A percentile compares a stretch with the other conserved stretches of the same genome.
phyloP scores from a whole-genome alignment of 2,329 filamentous ascomycete genomes.

The Iodosphaeria phyllophila region DNA sequence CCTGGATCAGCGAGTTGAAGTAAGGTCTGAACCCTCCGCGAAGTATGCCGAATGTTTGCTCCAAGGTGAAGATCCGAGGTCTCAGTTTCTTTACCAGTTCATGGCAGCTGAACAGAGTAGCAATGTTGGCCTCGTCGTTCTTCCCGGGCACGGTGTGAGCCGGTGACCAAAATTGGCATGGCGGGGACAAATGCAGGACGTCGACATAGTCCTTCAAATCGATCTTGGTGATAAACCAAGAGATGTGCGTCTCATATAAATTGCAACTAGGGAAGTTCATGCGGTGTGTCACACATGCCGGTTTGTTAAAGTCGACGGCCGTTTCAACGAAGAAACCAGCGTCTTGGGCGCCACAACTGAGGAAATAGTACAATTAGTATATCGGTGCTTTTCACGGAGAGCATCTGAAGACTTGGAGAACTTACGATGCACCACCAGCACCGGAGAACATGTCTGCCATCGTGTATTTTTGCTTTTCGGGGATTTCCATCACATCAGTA shows the following conservation, averaged over 20 bases:
- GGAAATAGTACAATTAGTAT: too few relatives aligned
- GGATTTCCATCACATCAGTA: conserved; percentile 5
- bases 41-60: conserved; percentile 57
- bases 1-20: conserved; percentile 40
- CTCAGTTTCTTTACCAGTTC: conserved; percentile 35
- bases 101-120: conserved; percentile 32
- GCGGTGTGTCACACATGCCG: conserved; percentile 37
- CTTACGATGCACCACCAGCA: conserved; percentile 38
- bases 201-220: conserved; percentile 31
- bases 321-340: conserved; percentile 37
- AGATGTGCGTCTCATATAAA: conserved; percentile 27
- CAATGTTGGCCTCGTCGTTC: conserved; percentile 50
- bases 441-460: conserved; percentile 46
- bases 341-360: conserved; percentile 27
- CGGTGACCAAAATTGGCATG: conserved; percentile 59
- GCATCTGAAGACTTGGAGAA: too few relatives aligned
- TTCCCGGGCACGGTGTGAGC: conserved; percentile 42
- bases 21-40: conserved; percentile 30
- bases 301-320: conserved; percentile 42
- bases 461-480: conserved; percentile 24
- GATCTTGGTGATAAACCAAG: conserved; percentile 25
- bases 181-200: conserved; percentile 56
- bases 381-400: too few relatives aligned
- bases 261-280: conserved; percentile 34
- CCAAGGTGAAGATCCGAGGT: conserved; percentile 56